phyloP scores from a whole-genome alignment of 495 filamentous ascomycete genomes.

The Achaetomiella virescens region DNA sequence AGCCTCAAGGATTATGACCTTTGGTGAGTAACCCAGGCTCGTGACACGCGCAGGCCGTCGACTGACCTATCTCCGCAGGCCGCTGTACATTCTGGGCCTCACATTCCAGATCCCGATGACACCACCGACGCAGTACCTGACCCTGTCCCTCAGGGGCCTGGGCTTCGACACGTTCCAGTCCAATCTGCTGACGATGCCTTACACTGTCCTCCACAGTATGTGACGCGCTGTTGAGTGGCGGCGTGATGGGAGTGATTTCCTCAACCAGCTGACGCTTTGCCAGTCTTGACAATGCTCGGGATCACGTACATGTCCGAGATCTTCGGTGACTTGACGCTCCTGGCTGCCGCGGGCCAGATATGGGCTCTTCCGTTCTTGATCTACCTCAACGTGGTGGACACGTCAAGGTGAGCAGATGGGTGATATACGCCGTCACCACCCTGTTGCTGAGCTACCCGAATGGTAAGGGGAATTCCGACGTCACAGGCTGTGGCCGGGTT shows the following conservation, averaged over 20 bases:
- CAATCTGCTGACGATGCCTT: constrained; percentile 45
- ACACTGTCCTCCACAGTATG: constrained; percentile 33
- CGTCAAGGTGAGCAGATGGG: constrained; percentile 46
- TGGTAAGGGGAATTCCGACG: constrained; percentile 30
- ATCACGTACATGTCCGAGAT: constrained; percentile 48
- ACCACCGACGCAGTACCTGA: constrained; percentile 56
- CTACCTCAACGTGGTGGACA: constrained; percentile 45
- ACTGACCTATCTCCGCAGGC: constrained; percentile 27
- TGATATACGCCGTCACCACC: constrained; percentile 51
- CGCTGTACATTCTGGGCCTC: constrained; percentile 62
- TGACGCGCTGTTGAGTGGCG: not conserved
- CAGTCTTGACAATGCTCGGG: constrained; percentile 40
- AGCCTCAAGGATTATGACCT: constrained; percentile 65
- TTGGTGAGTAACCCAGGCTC: constrained; percentile 39
- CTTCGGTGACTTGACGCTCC: constrained; percentile 43
- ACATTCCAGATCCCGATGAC: constrained; percentile 55
- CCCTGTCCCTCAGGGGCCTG: constrained; percentile 54
- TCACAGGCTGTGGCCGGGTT: not conserved
- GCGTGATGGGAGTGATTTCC: not conserved
- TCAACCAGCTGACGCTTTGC: not conserved
- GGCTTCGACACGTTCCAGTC: constrained; percentile 66
- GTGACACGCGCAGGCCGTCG: not conserved
- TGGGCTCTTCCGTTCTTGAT: constrained; percentile 55
- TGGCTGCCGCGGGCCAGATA: constrained; percentile 42
- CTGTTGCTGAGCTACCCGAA: constrained; percentile 53